Percentiles rank a stretch among this genome's conserved stretches.
Evolutionary conservation across 306 rosid species (phyloP).

Genomic region (Alnus rubra): DNA sequence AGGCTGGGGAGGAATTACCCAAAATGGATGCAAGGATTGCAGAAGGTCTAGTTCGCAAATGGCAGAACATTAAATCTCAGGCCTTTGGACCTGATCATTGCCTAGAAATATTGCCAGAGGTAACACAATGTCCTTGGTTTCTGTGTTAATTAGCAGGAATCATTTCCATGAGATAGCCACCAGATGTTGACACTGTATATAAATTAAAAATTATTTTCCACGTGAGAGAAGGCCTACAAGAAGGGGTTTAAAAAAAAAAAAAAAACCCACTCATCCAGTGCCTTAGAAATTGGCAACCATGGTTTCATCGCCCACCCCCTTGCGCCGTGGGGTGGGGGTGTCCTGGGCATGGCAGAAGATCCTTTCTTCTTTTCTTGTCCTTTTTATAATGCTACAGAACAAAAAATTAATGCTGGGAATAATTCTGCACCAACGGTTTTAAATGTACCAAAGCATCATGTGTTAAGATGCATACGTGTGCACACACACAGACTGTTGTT

Average conservation of each 20-base stretch:
- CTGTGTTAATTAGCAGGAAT: slow-evolving; percentile 18
- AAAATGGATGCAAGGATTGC: slow-evolving; percentile 92
- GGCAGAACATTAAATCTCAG: slow-evolving; percentile 84
- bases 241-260: background rate
- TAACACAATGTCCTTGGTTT: slow-evolving; percentile 24
- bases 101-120: slow-evolving; percentile 69
- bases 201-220: background rate
- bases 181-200: background rate
- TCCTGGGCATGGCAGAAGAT: background rate
- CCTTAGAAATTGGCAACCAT: background rate
- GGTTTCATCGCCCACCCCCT: background rate
- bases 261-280: background rate
- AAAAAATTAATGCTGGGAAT: background rate
- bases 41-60: slow-evolving; percentile 79
- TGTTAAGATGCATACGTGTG: no score
- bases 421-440: background rate
- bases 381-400: background rate
- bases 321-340: background rate
- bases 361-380: background rate
- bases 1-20: slow-evolving; percentile 52
- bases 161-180: background rate
- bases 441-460: background rate
- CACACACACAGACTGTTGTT: background rate
- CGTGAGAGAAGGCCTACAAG: background rate
- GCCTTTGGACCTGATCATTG: slow-evolving; percentile 89